Conservation (phyloP, 2,329 filamentous ascomycete species). For the Rhexocercosporidium sp. region DNA sequence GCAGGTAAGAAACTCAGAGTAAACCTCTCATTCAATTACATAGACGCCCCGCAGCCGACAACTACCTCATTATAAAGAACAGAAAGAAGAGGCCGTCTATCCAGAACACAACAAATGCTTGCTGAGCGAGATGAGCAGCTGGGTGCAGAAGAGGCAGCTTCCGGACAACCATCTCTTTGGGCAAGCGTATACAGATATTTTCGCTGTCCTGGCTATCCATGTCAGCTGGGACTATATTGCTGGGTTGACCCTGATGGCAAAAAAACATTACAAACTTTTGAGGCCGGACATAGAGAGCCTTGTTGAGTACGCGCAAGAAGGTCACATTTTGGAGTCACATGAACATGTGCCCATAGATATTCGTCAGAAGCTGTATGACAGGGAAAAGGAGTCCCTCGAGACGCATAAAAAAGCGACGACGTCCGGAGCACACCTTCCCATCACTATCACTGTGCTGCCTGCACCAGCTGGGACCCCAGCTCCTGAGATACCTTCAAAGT, state of each 20-base stretch:
- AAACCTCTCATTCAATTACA: slow-evolving; percentile 32
- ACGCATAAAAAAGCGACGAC: slow-evolving; percentile 17
- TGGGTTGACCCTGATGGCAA: slow-evolving; percentile 41
- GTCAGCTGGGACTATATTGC: slow-evolving; percentile 40
- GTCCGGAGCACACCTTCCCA: slow-evolving; percentile 6
- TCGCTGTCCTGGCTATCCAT: slow-evolving; percentile 41
- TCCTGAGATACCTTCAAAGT: not conserved
- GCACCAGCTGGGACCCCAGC: slow-evolving; percentile 1
- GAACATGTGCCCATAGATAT: slow-evolving; percentile 42
- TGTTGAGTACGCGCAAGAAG: slow-evolving; percentile 29
- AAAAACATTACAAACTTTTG: slow-evolving; percentile 44
- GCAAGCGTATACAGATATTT: slow-evolving; percentile 42
- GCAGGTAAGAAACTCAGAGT: slow-evolving; percentile 29
- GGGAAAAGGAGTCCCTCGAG: slow-evolving; percentile 34
- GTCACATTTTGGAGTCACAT: slow-evolving; percentile 32
- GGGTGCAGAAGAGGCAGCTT: slow-evolving; percentile 34
- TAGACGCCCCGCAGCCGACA: slow-evolving; percentile 17
- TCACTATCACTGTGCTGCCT: slow-evolving; percentile 21
- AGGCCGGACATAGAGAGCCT: slow-evolving; percentile 41
- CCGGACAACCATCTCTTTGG: slow-evolving; percentile 39
- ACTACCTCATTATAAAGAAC: slow-evolving; percentile 9
- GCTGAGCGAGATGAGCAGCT: slow-evolving; percentile 34
- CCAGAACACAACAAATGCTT: slow-evolving; percentile 39
- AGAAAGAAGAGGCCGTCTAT: slow-evolving; percentile 19
- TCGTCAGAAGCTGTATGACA: slow-evolving; percentile 42